Evolutionary conservation across 805 yeast species (phyloP), one percentile per base, ranked within the genome.

Genomic region (Starmerella davenportii): DNA sequence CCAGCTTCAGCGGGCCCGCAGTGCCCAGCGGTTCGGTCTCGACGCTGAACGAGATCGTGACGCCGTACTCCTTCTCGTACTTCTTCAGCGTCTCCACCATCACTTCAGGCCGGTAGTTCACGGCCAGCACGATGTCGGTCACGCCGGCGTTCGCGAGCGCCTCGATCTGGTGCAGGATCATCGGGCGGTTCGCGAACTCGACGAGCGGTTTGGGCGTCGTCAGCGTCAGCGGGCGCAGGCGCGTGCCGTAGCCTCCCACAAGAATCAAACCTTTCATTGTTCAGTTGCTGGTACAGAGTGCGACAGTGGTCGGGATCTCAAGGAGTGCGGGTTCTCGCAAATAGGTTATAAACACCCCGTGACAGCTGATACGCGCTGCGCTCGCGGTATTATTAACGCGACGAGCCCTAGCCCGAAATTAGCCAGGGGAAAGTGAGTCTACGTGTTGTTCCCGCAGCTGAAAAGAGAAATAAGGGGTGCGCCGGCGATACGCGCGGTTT

Each of bases 171-270:
- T 90, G 98, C 54, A 82, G 69, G 55, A 90, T 90, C 98, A 90
- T 90, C 57, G 99, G 96, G 68, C 87, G 80, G 80, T 90, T 90
- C 62, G 80, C 99, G 57, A 90, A 90, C 67, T 87, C 96, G 49
- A 85, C 95, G 63, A 85, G 70, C 38, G 96, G 96, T 67, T 85
- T 85, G 62, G 96, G 96, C 49, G 77, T 72, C 43, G 95, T 82
- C 54, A 85, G 69, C 46, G 96, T 85, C 57, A 90, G 70, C 47
- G 99, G 99, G 74, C 99, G 85, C 69, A 90, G 79, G 70, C 99
- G 90, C 58, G 99, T 90, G 72, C 99, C 99, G 70, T 85, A 90
- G 65, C 98, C 98, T 60, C 98, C 98, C 55, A 87, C 96, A 62
- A 87, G 76, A 72, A 87, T 87, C 64, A 87, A 75, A 61, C 93